Percentiles rank a stretch among this genome's conserved stretches.
phyloP scores from a whole-genome alignment of 768 basidiomycete genomes.

The Termitomyces sp. region DNA sequence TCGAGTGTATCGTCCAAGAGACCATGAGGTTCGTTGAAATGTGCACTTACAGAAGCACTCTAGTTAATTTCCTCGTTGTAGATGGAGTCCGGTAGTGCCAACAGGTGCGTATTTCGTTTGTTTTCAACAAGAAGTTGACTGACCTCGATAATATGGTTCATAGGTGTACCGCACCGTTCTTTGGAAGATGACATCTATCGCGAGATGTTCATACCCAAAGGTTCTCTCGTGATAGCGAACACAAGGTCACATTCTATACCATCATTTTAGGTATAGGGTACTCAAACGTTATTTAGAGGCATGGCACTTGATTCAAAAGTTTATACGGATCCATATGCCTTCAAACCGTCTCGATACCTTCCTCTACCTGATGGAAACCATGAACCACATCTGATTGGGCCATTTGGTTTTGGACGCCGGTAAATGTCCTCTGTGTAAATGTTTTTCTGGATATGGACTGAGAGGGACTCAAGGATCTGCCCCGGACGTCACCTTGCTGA shows the following conservation, averaged over 20 bases:
- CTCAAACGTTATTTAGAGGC: conserved; percentile 23
- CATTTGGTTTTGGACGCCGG: conserved; percentile 21
- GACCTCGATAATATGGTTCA: not conserved
- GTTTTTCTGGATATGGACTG: not conserved
- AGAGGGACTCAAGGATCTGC: conserved; percentile 24
- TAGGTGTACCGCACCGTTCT: conserved; percentile 27
- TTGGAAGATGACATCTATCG: conserved; percentile 30
- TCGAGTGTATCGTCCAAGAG: not conserved
- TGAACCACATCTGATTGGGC: conserved; percentile 6
- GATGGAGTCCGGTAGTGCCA: not conserved
- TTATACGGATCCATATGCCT: conserved; percentile 37
- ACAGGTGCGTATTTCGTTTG: not conserved
- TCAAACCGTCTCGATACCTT: conserved; percentile 40
- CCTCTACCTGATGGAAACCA: conserved; percentile 14
- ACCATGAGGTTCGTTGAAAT: conserved; percentile 11
- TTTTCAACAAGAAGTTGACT: not conserved
- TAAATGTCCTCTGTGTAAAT: not conserved
- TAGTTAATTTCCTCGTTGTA: not conserved
- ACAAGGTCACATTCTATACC: conserved; percentile 10
- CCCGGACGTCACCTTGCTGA: conserved; percentile 41
- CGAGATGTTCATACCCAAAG: conserved; percentile 36
- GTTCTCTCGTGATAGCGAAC: conserved; percentile 20
- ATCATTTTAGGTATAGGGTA: not conserved
- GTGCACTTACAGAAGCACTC: not conserved
- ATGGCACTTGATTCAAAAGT: conserved; percentile 33